Percentiles rank a stretch among this genome's conserved stretches.
Conservation (phyloP, 306 rosid genomes). For the Gastrolobium villosum region DNA sequence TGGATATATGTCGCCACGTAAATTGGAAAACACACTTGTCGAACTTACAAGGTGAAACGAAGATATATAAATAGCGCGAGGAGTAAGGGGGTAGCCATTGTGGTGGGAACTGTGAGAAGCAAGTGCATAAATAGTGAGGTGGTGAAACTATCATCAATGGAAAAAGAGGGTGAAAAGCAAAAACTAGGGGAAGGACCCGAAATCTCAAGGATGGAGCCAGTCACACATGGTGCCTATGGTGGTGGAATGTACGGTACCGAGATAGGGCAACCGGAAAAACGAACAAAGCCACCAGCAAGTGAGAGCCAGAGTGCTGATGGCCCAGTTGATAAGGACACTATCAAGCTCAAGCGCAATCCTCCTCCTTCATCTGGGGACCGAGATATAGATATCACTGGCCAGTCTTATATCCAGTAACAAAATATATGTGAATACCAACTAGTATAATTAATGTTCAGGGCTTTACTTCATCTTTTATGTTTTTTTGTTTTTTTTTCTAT, state of each 20-base stretch:
- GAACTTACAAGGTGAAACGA: not conserved
- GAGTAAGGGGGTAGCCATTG: not conserved
- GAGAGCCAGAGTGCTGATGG: conserved; percentile 83
- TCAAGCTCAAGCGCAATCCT: conserved; percentile 50
- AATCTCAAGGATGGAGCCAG: conserved; percentile 67
- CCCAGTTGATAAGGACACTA: conserved; percentile 49
- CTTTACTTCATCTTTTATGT: not conserved
- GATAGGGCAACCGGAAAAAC: conserved; percentile 41
- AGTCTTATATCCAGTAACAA: conserved; percentile 68
- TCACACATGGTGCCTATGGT: conserved; percentile 72
- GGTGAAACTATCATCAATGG: not conserved
- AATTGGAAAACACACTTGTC: conserved; percentile 30
- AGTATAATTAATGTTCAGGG: not conserved
- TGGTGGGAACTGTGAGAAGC: not conserved
- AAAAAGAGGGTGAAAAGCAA: conserved; percentile 43
- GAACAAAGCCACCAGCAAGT: conserved; percentile 61
- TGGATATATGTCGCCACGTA: conserved; percentile 22
- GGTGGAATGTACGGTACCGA: conserved; percentile 80
- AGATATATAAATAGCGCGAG: not conserved
- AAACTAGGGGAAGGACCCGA: conserved; percentile 57
- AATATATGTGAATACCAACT: not conserved
- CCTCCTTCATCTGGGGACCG: conserved; percentile 76
- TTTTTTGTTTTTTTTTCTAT: not conserved
- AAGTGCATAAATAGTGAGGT: not conserved
- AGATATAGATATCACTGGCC: conserved; percentile 77